Evolutionary conservation across 345 rosid species (phyloP).

Genomic region (Linum trigynum): DNA sequence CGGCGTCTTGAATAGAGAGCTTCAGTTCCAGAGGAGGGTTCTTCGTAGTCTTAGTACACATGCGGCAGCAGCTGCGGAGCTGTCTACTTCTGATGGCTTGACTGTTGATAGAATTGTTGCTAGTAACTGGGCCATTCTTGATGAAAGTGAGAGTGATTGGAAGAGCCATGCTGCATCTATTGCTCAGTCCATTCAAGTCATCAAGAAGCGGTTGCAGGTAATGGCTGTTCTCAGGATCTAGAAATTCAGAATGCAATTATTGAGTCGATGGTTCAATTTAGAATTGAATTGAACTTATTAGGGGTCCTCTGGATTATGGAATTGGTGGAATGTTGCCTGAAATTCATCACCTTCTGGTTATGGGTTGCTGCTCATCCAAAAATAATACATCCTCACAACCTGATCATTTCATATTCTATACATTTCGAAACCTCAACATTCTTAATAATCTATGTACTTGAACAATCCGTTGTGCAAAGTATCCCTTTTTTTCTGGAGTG

Average conservation of each 20-base stretch:
- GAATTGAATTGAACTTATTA: not conserved
- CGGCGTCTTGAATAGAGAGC: conserved; percentile 11
- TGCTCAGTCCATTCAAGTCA: conserved; percentile 78
- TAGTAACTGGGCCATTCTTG: conserved; percentile 63
- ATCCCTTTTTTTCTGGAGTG: not conserved
- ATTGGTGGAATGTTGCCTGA: not conserved
- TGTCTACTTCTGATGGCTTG: conserved; percentile 67
- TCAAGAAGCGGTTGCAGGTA: conserved; percentile 93
- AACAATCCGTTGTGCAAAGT: not conserved
- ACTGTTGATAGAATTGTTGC: conserved; percentile 70
- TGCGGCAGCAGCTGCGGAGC: conserved; percentile 37
- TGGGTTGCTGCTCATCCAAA: not conserved
- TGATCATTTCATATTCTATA: no score
- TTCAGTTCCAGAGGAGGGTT: conserved; percentile 11
- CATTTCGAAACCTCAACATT: no score
- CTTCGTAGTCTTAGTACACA: conserved; percentile 34
- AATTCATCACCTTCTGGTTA: conserved; percentile 7
- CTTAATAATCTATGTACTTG: not conserved
- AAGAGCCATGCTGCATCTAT: conserved; percentile 88
- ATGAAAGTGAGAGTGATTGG: conserved; percentile 82
- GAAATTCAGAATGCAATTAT: not conserved
- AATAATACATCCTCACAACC: no score
- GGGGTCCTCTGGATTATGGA: not conserved
- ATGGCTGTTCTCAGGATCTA: not conserved
- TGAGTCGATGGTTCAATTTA: not conserved